Evolutionary conservation across 2,329 filamentous ascomycete genomes (phyloP), one percentile per base, ranked within the genome.

Genomic region (Aspergillus melleus): DNA sequence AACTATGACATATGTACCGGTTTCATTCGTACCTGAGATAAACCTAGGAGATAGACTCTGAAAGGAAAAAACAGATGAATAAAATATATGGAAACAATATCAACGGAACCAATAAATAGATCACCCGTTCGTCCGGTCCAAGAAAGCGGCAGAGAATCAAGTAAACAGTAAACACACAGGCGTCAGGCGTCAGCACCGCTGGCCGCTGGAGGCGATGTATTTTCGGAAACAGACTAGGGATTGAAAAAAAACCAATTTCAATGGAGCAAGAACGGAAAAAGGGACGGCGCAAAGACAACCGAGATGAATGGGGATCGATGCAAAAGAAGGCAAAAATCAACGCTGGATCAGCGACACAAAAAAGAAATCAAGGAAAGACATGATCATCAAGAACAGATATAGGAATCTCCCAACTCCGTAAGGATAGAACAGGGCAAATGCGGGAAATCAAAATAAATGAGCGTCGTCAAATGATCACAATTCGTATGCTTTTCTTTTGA

Each of bases 401-500:
- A 29, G 30, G 12, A 39, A 39, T 30, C 51, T 60, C 61, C 61
- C 60, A 67, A 68, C 65, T 66, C 66, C 66, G 52, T 59, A 44
- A 62, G 55, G 65, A 61, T 63, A 62, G 64, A 63, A 57, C 61
- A 61, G 63, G 36, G 66, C 55, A 56, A 61, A 52, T 47, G 44
- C 44, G 20, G 22, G 59, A 57, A 63, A n/a, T 19, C 36, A 42
- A 42, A 42, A 5, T 42, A 42, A 68, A 66, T 59, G 66, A 68
- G 60, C 52, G 65, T 67, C 62, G 61, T 68, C 60, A 47, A 42
- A 62, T 67, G 58, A 66, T 64, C 62, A 64, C 63, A 61, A 61
- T 64, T 68, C 66, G 60, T 68, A 64, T 65, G 65, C 64, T 66
- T 66, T 68, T 42, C 36, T 42, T 46, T 47, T 68, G 66, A 69